Base-by-base conservation (phyloP, 2,329 filamentous ascomycete species). In the Nigrograna mackinnonii region DNA sequence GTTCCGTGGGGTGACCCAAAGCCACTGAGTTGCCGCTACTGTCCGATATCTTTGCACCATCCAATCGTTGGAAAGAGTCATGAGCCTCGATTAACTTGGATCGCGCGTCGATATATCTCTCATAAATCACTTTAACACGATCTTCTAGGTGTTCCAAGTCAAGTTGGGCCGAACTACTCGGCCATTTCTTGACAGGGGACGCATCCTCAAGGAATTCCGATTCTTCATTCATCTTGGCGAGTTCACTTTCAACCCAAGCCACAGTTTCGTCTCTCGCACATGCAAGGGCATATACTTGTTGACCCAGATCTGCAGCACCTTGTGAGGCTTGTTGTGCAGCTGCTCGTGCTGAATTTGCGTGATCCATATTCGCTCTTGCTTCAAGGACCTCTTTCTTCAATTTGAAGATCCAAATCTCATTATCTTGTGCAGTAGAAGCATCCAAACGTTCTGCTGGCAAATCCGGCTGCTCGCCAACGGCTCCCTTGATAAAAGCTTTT, bases 191-290 rank as follows among this genome's bases (percentile, higher is more conserved):
- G 35, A 64, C 46, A 2, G 63, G 63, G 2, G 61, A 66, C 7
- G 58, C 54, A 44, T 66, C 58, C 37, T 68, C 65, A 4, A 65
- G 49, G 9, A 65, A 59, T 1, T 62, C 53, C 3, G 58, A 63
- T 17, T 69, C 64, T 46, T 70, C 67, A 24, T 63, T 59, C 46
- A 72, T 50, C 48, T 70, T 72, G 14, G 71, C 64, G 34, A 79
- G 52, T 32, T 76, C 75, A 30, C 69, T 67, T 51, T 79, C 76
- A 5, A 79, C 68, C 77, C 77, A 79, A 33, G 70, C 64, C 4
- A 78, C 68, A 32, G 79, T 60, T 44, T 77, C 74, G 43, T 77
- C 68, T 33, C 75, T 68, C 11, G 74, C 76, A 26, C 61, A 60
- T 37, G 72, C 64, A 19, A 79, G 58, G 4, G 73, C 74, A 35